phyloP scores from a whole-genome alignment of 169 alveolate species.

The Eimeria necatrix region DNA sequence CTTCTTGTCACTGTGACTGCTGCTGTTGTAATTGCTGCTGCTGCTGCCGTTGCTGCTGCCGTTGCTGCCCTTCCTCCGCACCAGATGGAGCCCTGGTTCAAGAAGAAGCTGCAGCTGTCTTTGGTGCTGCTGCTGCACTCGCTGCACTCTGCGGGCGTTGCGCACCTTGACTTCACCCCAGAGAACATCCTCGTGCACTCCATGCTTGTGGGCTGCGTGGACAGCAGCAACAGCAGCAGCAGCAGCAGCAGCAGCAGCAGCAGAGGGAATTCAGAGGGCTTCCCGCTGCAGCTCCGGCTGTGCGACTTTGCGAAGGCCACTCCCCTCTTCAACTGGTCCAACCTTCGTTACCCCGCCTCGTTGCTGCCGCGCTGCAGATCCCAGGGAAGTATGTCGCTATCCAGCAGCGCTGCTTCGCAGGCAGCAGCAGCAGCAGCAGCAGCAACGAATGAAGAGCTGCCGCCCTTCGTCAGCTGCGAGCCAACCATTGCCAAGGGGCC shows the following conservation, averaged over 20 bases:
- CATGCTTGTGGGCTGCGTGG: conserved; percentile 15
- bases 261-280: conserved; percentile 1
- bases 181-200: conserved; percentile 87
- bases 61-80: no score
- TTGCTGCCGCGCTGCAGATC: background rate
- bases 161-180: conserved; percentile 90
- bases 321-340: conserved; percentile 81
- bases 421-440: background rate
- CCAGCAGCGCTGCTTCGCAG: background rate
- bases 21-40: no score
- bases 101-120: conserved; percentile 84
- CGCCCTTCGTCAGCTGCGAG: conserved; percentile 87
- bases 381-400: background rate
- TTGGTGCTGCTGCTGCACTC: conserved; percentile 82
- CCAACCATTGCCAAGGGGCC: conserved; percentile 92
- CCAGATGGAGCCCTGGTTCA: conserved; percentile 9
- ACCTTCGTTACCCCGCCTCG: conserved; percentile 42
- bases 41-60: background rate
- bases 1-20: no score
- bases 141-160: conserved; percentile 87
- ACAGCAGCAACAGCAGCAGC: background rate
- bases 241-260: conserved; percentile 7
- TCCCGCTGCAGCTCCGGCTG: conserved; percentile 83
- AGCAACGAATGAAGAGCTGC: background rate
- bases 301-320: conserved; percentile 90